These are phyloP conservation scores for Hypoxylon crocopeplum DNA, from an alignment of 495 filamentous ascomycete genomes.

Conservation along the genomic window DNA sequence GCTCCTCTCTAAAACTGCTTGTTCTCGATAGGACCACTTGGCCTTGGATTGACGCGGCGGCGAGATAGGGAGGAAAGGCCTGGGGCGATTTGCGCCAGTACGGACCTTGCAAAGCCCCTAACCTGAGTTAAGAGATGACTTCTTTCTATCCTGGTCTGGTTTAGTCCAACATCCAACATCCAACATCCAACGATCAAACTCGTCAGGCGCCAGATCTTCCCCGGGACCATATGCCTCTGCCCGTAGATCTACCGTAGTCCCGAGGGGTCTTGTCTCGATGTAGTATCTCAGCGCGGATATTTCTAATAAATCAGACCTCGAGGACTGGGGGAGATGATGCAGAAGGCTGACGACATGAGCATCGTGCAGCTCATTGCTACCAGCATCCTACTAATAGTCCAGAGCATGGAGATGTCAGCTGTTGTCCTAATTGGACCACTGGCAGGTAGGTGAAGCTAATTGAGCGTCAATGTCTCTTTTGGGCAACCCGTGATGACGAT, in stretches of 20 bases:
- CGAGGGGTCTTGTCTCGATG: slow-evolving; percentile 7
- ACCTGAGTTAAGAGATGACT: neutral
- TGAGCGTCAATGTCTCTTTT: slow-evolving; percentile 28
- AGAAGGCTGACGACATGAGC: slow-evolving; percentile 30
- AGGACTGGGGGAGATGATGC: slow-evolving; percentile 29
- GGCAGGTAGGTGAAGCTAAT: slow-evolving; percentile 22
- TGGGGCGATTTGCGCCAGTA: slow-evolving; percentile 7
- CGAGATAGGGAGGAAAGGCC: neutral
- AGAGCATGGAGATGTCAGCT: slow-evolving; percentile 38
- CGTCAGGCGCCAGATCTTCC: slow-evolving; percentile 21
- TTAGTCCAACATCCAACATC: too few species aligned
- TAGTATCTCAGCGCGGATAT: slow-evolving; percentile 13
- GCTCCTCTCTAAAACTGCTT: slow-evolving; percentile 15
- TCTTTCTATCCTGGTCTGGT: neutral
- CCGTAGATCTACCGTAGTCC: slow-evolving; percentile 30
- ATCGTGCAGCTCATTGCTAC: slow-evolving; percentile 23
- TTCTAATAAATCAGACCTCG: slow-evolving; percentile 6
- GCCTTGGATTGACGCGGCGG: slow-evolving; percentile 20
- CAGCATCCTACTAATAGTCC: slow-evolving; percentile 20
- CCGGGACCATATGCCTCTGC: slow-evolving; percentile 11
- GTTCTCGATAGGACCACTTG: slow-evolving; percentile 29
- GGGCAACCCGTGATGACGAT: slow-evolving; percentile 36
- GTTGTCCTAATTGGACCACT: slow-evolving; percentile 32
- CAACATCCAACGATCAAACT: slow-evolving; percentile 24
- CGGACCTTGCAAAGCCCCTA: slow-evolving; percentile 5